A percentile compares a stretch with the other conserved stretches of the same genome.
These are phyloP conservation scores for Coniochaeta hoffmannii DNA, from an alignment of 2,329 filamentous ascomycete species.

Conservation along the genomic window DNA sequence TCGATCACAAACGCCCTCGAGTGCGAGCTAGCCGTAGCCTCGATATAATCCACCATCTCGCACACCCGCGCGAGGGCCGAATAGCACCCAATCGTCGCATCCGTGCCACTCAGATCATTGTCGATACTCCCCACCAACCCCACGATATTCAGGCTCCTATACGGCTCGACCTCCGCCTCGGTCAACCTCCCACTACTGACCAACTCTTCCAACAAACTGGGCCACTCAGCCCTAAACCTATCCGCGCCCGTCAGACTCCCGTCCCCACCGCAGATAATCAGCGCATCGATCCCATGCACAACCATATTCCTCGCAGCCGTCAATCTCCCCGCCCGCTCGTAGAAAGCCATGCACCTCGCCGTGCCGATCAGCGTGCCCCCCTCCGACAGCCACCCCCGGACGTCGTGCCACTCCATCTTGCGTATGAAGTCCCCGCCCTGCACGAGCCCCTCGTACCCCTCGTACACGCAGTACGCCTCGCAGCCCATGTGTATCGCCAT, in stretches of 20 bases:
- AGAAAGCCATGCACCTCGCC: conserved; percentile 87
- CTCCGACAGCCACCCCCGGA: conserved; percentile 87
- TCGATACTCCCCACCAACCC: conserved; percentile 95
- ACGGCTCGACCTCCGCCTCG: conserved; percentile 63
- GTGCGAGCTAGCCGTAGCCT: conserved; percentile 89
- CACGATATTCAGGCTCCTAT: conserved; percentile 88
- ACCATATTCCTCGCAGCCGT: conserved; percentile 92
- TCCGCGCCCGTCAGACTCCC: conserved; percentile 94
- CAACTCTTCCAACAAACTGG: conserved; percentile 76
- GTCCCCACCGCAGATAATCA: conserved; percentile 96
- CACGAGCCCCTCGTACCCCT: conserved; percentile 94
- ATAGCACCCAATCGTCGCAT: conserved; percentile 96
- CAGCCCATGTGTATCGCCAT: conserved; percentile 82
- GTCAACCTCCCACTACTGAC: conserved; percentile 67
- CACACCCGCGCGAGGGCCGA: conserved; percentile 90
- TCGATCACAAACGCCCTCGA: conserved; percentile 96
- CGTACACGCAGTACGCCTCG: conserved; percentile 75
- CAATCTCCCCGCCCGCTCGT: conserved; percentile 76
- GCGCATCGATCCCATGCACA: conserved; percentile 82
- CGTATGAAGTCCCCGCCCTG: conserved; percentile 82
- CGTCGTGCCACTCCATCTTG: conserved; percentile 85
- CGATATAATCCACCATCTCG: conserved; percentile 93
- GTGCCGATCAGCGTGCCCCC: conserved; percentile 95
- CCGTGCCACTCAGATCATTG: conserved; percentile 94
- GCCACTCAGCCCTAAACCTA: conserved; percentile 88